phyloP scores from a whole-genome alignment of 345 rosid genomes.

The Rhodomyrtus tomentosa region DNA sequence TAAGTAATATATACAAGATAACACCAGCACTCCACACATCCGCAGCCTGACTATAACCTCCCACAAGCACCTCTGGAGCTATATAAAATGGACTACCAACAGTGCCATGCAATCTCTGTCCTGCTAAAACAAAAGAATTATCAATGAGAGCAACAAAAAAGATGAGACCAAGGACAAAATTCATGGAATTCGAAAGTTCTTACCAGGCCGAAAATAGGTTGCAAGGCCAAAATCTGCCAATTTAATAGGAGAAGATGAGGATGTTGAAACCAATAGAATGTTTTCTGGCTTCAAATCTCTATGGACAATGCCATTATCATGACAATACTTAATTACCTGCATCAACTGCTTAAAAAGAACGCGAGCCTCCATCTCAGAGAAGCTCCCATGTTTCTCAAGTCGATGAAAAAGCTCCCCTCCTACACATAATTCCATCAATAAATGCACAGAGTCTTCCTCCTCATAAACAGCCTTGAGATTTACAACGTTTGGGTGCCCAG shows the following conservation, averaged over 20 bases:
- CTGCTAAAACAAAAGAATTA: conserved; percentile 14
- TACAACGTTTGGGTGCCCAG: conserved; percentile 64
- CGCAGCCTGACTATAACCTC: conserved; percentile 58
- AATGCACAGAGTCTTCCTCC: conserved; percentile 48
- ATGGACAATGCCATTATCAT: conserved; percentile 52
- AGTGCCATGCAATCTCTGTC: conserved; percentile 44
- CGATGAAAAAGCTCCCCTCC: conserved; percentile 64
- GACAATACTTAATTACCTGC: conserved; percentile 51
- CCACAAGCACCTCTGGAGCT: conserved; percentile 57
- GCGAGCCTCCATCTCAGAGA: conserved; percentile 41
- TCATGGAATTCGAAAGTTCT: conserved; percentile 25
- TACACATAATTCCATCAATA: conserved; percentile 61
- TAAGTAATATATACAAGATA: conserved; percentile 53
- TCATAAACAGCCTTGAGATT: conserved; percentile 60
- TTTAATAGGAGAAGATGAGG: conserved; percentile 44
- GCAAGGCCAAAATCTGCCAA: conserved; percentile 72
- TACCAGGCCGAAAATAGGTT: conserved; percentile 53
- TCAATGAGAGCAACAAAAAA: conserved; percentile 28
- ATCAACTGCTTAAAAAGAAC: conserved; percentile 48
- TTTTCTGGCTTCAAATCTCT: conserved; percentile 64
- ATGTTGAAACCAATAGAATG: conserved; percentile 42
- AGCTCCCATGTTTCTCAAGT: conserved; percentile 45
- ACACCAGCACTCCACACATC: conserved; percentile 74
- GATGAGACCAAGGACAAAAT: conserved; percentile 44
- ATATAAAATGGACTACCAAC: conserved; percentile 70